Conservation (phyloP, 208 protist genomes). For the Leishmania turanica region DNA sequence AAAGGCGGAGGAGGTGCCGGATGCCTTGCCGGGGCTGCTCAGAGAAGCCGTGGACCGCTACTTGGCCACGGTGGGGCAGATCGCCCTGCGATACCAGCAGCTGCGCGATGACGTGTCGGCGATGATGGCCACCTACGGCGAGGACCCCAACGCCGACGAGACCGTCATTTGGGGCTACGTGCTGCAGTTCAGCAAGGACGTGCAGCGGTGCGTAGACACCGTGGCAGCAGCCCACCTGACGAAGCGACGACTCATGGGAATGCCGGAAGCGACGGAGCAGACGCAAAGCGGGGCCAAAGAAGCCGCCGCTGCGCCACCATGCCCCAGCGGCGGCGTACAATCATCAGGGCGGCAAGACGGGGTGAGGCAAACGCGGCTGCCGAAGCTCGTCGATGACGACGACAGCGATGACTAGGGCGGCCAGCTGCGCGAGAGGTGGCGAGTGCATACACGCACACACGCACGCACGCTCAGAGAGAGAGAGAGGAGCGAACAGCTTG, state of each 20-base stretch:
- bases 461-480: not conserved
- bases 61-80: constrained; percentile 42
- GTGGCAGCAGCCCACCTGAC: constrained; percentile 29
- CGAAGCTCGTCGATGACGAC: constrained; percentile 18
- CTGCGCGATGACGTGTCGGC: constrained; percentile 66
- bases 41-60: constrained; percentile 30
- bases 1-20: constrained; percentile 23
- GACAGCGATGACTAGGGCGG: constrained; percentile 6
- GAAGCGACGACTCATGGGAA: constrained; percentile 25
- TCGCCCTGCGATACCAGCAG: constrained; percentile 65
- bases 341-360: not conserved
- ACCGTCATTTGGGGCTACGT: constrained; percentile 65
- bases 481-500: not conserved
- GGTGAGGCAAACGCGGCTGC: not conserved
- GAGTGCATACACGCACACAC: not conserved
- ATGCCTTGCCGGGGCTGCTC: constrained; percentile 51
- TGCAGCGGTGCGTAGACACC: constrained; percentile 41
- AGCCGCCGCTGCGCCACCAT: not conserved
- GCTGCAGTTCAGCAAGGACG: constrained; percentile 55
- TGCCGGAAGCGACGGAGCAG: not conserved
- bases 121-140: constrained; percentile 76
- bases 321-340: not conserved
- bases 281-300: not conserved
- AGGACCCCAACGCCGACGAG: constrained; percentile 67
- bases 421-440: not conserved